phyloP scores from a whole-genome alignment of 495 filamentous ascomycete genomes.

The Podospora pseudoanserina region DNA sequence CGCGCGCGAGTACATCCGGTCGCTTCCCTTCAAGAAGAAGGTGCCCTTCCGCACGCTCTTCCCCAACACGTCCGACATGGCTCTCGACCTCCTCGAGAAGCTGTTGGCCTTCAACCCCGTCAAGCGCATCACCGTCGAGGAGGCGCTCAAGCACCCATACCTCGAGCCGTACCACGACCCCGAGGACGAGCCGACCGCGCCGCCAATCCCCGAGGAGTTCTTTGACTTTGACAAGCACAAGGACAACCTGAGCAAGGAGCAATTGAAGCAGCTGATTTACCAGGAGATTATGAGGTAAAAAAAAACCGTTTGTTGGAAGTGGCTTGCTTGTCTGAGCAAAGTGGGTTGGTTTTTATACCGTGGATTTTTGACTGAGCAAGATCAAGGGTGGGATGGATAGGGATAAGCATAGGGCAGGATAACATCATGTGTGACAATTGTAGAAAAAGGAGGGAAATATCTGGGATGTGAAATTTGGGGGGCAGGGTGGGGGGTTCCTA shows the following conservation, averaged over 20 bases:
- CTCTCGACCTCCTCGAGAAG: slow-evolving; percentile 91
- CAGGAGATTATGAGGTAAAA: slow-evolving; percentile 96
- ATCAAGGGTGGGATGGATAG: neutral
- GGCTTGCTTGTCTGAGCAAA: neutral
- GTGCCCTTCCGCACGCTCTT: slow-evolving; percentile 96
- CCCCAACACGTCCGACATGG: slow-evolving; percentile 91
- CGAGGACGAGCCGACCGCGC: slow-evolving; percentile 95
- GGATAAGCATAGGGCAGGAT: slow-evolving; percentile 1
- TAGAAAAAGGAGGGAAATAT: neutral
- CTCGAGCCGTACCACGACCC: slow-evolving; percentile 99
- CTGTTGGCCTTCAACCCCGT: slow-evolving; percentile 96
- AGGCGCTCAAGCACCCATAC: slow-evolving; percentile 95
- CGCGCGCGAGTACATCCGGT: slow-evolving; percentile 97
- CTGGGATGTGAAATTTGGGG: neutral
- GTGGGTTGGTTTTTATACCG: neutral
- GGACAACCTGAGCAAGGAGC: slow-evolving; percentile 96
- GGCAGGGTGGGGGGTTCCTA: neutral
- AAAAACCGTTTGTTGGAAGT: slow-evolving; percentile 25
- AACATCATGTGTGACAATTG: neutral
- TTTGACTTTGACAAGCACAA: slow-evolving; percentile 99
- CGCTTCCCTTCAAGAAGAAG: slow-evolving; percentile 99
- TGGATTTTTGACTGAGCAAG: neutral
- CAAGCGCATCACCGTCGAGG: slow-evolving; percentile 97
- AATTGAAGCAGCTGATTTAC: slow-evolving; percentile 95
- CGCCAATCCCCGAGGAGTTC: slow-evolving; percentile 96